phyloP scores from a whole-genome alignment of 805 yeast species.

The Saturnispora quitensis region DNA sequence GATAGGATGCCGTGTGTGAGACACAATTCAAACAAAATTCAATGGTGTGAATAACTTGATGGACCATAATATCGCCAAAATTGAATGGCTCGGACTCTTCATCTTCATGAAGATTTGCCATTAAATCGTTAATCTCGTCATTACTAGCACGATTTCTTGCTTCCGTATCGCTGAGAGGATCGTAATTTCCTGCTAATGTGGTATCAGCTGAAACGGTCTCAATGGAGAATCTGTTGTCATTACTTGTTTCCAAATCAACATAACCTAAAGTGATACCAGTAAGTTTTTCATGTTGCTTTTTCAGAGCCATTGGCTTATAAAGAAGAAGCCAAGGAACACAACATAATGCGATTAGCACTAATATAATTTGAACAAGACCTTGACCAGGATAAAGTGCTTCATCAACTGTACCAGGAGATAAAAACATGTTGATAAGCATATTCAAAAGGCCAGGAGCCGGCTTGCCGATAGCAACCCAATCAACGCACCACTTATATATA shows the following conservation, averaged over 20 bases:
- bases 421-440: constrained; percentile 69
- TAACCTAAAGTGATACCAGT: constrained; percentile 42
- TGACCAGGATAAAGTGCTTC: constrained; percentile 62
- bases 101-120: constrained; percentile 16
- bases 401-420: constrained; percentile 61
- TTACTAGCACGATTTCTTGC: constrained; percentile 28
- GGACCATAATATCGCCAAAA: constrained; percentile 66
- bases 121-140: constrained; percentile 14
- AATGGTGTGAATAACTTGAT: constrained; percentile 73
- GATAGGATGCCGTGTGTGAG: constrained; percentile 70
- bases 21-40: constrained; percentile 75
- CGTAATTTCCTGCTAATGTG: not conserved
- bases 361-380: constrained; percentile 46
- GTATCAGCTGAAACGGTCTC: constrained; percentile 1
- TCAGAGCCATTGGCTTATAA: constrained; percentile 46
- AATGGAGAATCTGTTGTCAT: constrained; percentile 15
- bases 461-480: constrained; percentile 53
- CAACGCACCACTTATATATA: constrained; percentile 64
- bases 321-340: constrained; percentile 72
- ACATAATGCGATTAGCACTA: constrained; percentile 49
- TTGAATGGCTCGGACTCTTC: constrained; percentile 35
- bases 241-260: constrained; percentile 36
- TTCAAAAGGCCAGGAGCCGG: constrained; percentile 68
- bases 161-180: not conserved
- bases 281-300: constrained; percentile 33